Conservation (phyloP, 2,329 filamentous ascomycete genomes). For the Neofusicoccum umdonicola region DNA sequence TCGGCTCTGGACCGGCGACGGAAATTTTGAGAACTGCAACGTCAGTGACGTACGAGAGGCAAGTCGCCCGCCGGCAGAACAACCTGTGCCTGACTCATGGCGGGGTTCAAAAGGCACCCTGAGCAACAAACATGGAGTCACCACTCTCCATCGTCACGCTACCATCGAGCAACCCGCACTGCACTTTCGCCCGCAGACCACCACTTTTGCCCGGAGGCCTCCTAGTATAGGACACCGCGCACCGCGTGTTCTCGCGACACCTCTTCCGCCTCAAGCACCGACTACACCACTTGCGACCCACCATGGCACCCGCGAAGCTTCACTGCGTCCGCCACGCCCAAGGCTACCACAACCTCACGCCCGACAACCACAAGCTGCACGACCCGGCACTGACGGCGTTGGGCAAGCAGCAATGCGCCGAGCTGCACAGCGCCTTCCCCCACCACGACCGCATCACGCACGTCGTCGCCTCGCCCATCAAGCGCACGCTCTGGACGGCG, state of each 20-base stretch:
- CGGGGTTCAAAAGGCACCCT: neutral
- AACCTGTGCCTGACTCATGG: neutral
- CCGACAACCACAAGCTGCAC: constrained; percentile 45
- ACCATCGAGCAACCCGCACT: neutral
- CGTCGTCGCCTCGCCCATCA: constrained; percentile 74
- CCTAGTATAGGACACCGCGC: no score
- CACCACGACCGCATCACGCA: constrained; percentile 58
- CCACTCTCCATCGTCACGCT: neutral
- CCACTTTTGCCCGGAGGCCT: no score
- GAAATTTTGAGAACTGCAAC: neutral
- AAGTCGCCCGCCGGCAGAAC: neutral
- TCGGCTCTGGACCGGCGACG: neutral
- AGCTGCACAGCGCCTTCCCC: constrained; percentile 59
- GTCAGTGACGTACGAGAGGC: neutral
- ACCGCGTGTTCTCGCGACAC: neutral
- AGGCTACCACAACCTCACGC: constrained; percentile 81
- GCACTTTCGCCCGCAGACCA: neutral
- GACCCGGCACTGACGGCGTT: constrained; percentile 72
- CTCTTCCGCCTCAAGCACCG: neutral
- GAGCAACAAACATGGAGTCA: neutral
- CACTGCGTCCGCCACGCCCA: constrained; percentile 70
- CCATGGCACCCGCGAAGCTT: constrained; percentile 46
- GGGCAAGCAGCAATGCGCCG: constrained; percentile 64
- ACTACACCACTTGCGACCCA: neutral
- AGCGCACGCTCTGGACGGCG: constrained; percentile 74